Conservation (phyloP, 2,329 filamentous ascomycete genomes). For the Chalaropsis thielavioides region DNA sequence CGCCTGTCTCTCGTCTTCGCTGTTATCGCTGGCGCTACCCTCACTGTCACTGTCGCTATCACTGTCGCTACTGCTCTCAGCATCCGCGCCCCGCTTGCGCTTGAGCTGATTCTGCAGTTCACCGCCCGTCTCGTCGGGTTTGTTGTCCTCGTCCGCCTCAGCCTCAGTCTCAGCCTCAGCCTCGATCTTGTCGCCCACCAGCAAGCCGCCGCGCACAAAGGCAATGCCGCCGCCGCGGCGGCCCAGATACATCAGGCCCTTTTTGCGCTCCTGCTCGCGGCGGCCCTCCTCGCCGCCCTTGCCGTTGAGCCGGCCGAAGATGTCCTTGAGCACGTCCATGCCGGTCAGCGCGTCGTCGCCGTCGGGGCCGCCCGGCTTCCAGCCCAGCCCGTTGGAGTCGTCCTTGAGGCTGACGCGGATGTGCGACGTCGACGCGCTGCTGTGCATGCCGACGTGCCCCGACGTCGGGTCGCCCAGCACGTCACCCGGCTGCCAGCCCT, state of each 20-base stretch:
- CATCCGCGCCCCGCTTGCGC: not conserved
- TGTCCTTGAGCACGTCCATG: constrained; percentile 69
- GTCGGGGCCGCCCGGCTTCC: constrained; percentile 42
- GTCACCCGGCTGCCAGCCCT: constrained; percentile 81
- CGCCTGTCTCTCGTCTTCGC: constrained; percentile 1
- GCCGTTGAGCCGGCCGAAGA: constrained; percentile 80
- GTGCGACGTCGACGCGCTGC: constrained; percentile 66
- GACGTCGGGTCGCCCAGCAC: constrained; percentile 67
- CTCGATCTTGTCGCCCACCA: constrained; percentile 25
- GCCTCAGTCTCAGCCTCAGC: not conserved
- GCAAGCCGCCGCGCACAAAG: constrained; percentile 74
- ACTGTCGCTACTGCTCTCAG: not conserved
- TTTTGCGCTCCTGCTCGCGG: constrained; percentile 46
- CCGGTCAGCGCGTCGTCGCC: constrained; percentile 69
- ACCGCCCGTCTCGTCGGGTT: not conserved
- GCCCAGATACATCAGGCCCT: constrained; percentile 59
- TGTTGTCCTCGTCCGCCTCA: not conserved
- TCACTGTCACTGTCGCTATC: constrained; percentile 3
- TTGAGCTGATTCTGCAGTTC: not conserved
- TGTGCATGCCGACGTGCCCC: constrained; percentile 60
- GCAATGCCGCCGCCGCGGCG: constrained; percentile 57
- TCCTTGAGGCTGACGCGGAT: constrained; percentile 79
- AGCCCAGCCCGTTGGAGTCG: constrained; percentile 79
- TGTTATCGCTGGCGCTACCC: not conserved
- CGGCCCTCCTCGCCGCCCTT: constrained; percentile 55